Conservation (phyloP, 2,329 filamentous ascomycete species). For the Apiospora phragmitis region DNA sequence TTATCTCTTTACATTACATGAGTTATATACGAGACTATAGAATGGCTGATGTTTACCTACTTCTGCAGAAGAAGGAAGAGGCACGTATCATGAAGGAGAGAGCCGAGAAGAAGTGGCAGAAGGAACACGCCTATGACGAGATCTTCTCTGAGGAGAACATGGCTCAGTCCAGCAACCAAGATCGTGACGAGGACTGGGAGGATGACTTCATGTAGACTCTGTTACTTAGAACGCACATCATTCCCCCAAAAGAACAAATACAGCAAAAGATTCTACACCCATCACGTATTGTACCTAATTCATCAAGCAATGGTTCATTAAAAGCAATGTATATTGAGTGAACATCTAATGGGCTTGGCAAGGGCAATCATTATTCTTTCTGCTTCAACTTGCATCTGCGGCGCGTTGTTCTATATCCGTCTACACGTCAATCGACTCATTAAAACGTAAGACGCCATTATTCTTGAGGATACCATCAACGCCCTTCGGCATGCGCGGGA, state of each 20-base stretch:
- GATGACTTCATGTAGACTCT: constrained; percentile 83
- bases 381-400: not conserved
- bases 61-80: constrained; percentile 71
- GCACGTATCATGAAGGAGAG: constrained; percentile 73
- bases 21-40: not conserved
- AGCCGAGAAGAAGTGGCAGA: constrained; percentile 88
- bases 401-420: not conserved
- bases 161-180: constrained; percentile 78
- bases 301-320: not conserved
- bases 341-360: not conserved
- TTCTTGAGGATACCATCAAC: constrained; percentile 84
- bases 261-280: not conserved
- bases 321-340: not conserved
- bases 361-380: not conserved
- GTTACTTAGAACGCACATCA: not conserved
- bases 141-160: constrained; percentile 83
- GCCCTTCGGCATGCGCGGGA: constrained; percentile 69
- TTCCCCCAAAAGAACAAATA: not conserved
- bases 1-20: not conserved
- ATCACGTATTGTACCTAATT: not conserved
- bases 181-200: constrained; percentile 73
- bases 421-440: constrained; percentile 81
- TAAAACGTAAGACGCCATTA: constrained; percentile 89
- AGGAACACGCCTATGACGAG: constrained; percentile 97
- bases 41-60: not conserved